Evolutionary conservation across 2,329 filamentous ascomycete genomes (phyloP).

Genomic region (Monosporascus cannonballus): DNA sequence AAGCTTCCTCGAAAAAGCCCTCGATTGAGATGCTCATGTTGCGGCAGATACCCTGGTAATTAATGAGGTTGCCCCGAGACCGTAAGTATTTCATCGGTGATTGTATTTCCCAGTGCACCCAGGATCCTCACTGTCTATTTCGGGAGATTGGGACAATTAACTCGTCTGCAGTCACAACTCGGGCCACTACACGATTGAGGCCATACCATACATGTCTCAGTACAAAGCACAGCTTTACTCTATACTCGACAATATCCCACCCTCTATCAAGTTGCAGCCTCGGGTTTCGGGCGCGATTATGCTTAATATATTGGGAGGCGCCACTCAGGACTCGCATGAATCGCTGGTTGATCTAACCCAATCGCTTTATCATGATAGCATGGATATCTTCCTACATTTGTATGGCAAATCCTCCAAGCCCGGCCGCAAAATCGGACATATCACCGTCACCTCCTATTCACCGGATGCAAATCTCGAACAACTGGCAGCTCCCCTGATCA

Average conservation of each 20-base stretch:
- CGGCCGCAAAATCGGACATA: conserved; percentile 90
- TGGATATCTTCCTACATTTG: conserved; percentile 64
- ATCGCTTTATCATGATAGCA: conserved; percentile 34
- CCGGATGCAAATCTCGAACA: no score
- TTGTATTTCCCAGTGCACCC: no score
- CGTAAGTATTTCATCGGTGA: neutral
- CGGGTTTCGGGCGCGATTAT: conserved; percentile 62
- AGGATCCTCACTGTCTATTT: no score
- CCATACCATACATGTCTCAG: conserved; percentile 78
- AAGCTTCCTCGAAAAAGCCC: conserved; percentile 34
- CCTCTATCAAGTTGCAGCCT: conserved; percentile 48
- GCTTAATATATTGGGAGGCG: conserved; percentile 74
- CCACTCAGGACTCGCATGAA: conserved; percentile 56
- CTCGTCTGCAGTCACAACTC: conserved; percentile 61
- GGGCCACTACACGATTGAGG: conserved; percentile 93
- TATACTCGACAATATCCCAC: conserved; percentile 60
- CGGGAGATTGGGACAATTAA: no score
- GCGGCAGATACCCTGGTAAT: conserved; percentile 41
- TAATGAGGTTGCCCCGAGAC: conserved; percentile 54
- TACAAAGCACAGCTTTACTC: conserved; percentile 85
- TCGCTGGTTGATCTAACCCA: conserved; percentile 41
- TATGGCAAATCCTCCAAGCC: conserved; percentile 89
- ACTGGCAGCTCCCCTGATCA: conserved; percentile 50
- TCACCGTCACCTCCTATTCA: conserved; percentile 59
- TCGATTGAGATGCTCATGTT: no score